phyloP scores from a whole-genome alignment of 1,139 yeast genomes.

The Meyerozyma smithsonii region DNA sequence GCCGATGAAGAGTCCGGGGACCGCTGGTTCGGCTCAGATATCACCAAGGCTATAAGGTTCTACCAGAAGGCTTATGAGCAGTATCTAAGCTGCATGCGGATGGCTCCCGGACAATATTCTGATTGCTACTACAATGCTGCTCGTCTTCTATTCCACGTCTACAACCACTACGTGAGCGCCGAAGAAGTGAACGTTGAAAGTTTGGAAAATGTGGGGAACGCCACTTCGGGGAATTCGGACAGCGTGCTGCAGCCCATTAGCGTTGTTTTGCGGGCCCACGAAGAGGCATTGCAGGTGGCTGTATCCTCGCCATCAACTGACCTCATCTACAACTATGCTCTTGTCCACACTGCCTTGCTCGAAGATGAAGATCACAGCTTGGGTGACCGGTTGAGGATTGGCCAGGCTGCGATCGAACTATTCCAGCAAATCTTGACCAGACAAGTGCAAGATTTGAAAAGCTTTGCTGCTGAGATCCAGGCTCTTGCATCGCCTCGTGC shows the following conservation, averaged over 20 bases:
- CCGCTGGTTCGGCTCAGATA: constrained; percentile 53
- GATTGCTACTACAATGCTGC: constrained; percentile 48
- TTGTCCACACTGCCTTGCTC: constrained; percentile 44
- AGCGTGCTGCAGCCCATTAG: constrained; percentile 38
- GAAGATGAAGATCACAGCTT: constrained; percentile 22
- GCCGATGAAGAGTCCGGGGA: constrained; percentile 54
- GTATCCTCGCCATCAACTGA: constrained; percentile 27
- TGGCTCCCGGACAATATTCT: constrained; percentile 6
- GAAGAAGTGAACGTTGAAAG: constrained; percentile 39
- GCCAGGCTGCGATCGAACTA: constrained; percentile 15
- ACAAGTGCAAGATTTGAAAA: constrained; percentile 24
- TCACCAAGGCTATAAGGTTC: constrained; percentile 48
- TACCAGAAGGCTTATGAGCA: constrained; percentile 43
- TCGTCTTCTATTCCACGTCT: constrained; percentile 46
- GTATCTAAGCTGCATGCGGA: constrained; percentile 18
- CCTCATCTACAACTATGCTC: constrained; percentile 40
- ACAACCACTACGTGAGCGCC: constrained; percentile 36
- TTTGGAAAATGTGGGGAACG: constrained; percentile 39
- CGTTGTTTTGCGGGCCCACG: constrained; percentile 34
- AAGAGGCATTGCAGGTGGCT: constrained; percentile 26
- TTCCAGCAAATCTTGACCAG: constrained; percentile 15
- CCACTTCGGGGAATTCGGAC: constrained; percentile 22
- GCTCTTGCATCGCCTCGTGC: neutral
- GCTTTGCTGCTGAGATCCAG: constrained; percentile 25
- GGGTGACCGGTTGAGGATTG: constrained; percentile 14